Percentiles rank a stretch among this genome's conserved stretches.
These are phyloP conservation scores for Dissoconium aciculare DNA, from an alignment of 2,329 filamentous ascomycete species.

Conservation along the genomic window DNA sequence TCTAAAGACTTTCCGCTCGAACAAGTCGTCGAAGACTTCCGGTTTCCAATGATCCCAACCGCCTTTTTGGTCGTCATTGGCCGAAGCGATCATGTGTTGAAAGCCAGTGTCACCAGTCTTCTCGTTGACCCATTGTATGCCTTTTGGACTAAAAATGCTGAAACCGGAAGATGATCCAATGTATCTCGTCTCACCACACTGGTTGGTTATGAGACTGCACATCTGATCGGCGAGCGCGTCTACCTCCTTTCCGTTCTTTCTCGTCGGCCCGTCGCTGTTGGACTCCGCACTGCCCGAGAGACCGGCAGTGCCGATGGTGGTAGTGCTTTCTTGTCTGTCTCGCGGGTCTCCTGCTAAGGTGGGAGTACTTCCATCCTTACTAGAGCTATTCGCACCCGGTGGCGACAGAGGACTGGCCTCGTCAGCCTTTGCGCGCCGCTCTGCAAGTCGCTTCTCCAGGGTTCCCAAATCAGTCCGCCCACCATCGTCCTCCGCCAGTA, in stretches of 20 bases:
- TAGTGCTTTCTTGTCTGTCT: neutral
- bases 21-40: conserved; percentile 90
- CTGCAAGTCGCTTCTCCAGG: conserved; percentile 58
- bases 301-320: conserved; percentile 6
- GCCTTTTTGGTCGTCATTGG: conserved; percentile 72
- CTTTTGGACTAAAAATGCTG: conserved; percentile 96
- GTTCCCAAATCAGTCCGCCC: conserved; percentile 77
- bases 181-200: conserved; percentile 85
- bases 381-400: conserved; percentile 20
- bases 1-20: conserved; percentile 69
- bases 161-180: conserved; percentile 96
- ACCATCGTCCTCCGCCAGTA: conserved; percentile 72
- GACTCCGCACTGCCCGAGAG: conserved; percentile 3
- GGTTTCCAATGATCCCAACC: conserved; percentile 98
- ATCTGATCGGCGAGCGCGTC: conserved; percentile 93
- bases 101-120: conserved; percentile 95
- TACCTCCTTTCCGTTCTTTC: conserved; percentile 44
- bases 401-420: conserved; percentile 15
- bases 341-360: conserved; percentile 3
- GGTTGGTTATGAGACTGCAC: conserved; percentile 94
- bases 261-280: conserved; percentile 11
- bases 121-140: conserved; percentile 95
- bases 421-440: conserved; percentile 27
- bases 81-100: conserved; percentile 83
- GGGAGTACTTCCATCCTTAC: conserved; percentile 6